Percentiles rank a stretch among this genome's conserved stretches.
These are phyloP conservation scores for Cladosporium sp. DNA, from an alignment of 2,329 filamentous ascomycete genomes.

Conservation along the genomic window DNA sequence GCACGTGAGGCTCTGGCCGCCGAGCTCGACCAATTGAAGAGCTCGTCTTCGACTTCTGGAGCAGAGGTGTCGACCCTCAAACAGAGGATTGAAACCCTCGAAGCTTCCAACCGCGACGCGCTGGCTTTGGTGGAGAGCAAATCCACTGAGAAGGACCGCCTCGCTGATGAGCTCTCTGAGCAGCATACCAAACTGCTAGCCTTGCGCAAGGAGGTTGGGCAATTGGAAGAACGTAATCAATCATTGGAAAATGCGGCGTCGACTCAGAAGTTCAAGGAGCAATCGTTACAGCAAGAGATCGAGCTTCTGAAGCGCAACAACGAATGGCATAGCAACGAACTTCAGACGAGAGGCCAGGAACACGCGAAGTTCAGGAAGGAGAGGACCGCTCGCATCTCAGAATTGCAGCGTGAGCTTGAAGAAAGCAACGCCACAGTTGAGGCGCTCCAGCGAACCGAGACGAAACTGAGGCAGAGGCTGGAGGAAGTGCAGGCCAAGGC, in stretches of 20 bases:
- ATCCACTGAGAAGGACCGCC: constrained; percentile 77
- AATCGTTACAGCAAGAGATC: constrained; percentile 85
- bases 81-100: constrained; percentile 80
- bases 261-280: constrained; percentile 85
- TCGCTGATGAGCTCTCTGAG: constrained; percentile 81
- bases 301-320: constrained; percentile 85
- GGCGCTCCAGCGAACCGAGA: constrained; percentile 74
- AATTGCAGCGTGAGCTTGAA: constrained; percentile 84
- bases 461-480: constrained; percentile 75
- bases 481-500: constrained; percentile 83
- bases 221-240: constrained; percentile 81
- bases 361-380: constrained; percentile 90
- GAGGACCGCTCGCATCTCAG: constrained; percentile 84
- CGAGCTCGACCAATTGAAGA: constrained; percentile 76
- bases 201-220: constrained; percentile 77
- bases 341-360: constrained; percentile 86
- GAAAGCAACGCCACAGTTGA: constrained; percentile 78
- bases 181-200: constrained; percentile 87
- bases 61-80: constrained; percentile 75
- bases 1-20: constrained; percentile 73
- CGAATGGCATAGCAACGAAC: constrained; percentile 88
- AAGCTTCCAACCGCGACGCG: constrained; percentile 89
- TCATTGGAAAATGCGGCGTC: constrained; percentile 75
- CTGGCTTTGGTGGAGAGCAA: constrained; percentile 87
- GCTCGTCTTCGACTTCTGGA: constrained; percentile 69